A percentile compares a stretch with the other conserved stretches of the same genome.
These are phyloP conservation scores for Coniosporium uncinatum DNA, from an alignment of 2,329 filamentous ascomycete genomes.

Conservation along the genomic window DNA sequence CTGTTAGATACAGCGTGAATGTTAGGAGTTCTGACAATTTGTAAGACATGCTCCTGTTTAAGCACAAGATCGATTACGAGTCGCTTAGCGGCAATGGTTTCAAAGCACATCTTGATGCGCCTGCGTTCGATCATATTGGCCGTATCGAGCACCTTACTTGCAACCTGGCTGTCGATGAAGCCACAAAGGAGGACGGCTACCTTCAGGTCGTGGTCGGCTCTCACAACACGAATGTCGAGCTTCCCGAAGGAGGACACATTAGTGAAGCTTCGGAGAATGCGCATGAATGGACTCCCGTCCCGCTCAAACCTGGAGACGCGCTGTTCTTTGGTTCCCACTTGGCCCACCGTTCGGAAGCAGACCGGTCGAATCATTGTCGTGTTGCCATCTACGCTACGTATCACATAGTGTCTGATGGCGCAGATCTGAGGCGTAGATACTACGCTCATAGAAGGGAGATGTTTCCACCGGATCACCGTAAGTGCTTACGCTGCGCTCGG, in stretches of 20 bases:
- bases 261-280: conserved; percentile 23
- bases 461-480: too few relatives aligned
- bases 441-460: too few relatives aligned
- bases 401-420: too few relatives aligned
- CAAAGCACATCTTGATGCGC: conserved; percentile 31
- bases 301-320: conserved; percentile 16
- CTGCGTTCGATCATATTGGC: conserved; percentile 34
- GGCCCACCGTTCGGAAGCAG: conserved; percentile 28
- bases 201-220: conserved; percentile 32
- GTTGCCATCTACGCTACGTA: conserved; percentile 37
- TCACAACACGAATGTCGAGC: conserved; percentile 25
- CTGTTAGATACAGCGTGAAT: too few relatives aligned
- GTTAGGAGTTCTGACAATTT: too few relatives aligned
- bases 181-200: conserved; percentile 27
- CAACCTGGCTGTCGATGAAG: conserved; percentile 29
- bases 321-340: conserved; percentile 32
- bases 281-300: conserved; percentile 25
- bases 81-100: conserved; percentile 33
- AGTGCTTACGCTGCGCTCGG: too few relatives aligned
- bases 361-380: conserved; percentile 24
- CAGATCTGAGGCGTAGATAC: too few relatives aligned
- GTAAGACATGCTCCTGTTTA: conserved; percentile 33
- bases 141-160: conserved; percentile 33
- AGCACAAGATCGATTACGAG: conserved; percentile 38
- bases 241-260: conserved; percentile 27